Base-by-base conservation (phyloP, 768 basidiomycete species). In the Amanita inopinata region DNA sequence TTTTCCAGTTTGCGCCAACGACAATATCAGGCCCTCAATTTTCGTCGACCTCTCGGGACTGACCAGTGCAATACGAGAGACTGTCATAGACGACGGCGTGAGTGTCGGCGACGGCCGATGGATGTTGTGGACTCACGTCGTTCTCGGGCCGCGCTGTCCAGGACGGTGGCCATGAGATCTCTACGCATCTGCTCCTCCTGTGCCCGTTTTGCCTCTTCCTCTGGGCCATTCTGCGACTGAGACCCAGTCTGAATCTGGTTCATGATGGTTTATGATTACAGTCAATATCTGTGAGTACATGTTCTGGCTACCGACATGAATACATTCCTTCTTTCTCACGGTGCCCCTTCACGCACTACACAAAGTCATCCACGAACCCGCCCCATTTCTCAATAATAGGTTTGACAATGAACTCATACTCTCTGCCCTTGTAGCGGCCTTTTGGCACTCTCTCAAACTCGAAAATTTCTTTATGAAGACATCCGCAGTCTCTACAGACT, bases 1-100 rank as follows among this genome's bases (percentile, higher is more conserved):
- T 57, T 91, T 87, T 5, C 90, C 87, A 1, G 74, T 69, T 61
- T 89, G 86, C 5, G 80, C 87, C 84, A 91, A 89, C 30, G 85
- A 72, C 30, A 84, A 50, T 23, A 94, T 66, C 45, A 91, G 77
- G 2, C 63, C 65, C 61, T 92, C 86, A 51, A 94, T 85, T 57
- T 89, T 78, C 48, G 72, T 71, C 12, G 88, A 83, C 56, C 87
- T 69, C 30, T 85, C 78, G 0, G 87, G 81, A 50, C 85, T 84
- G 51, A 93, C 91, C 20, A 94, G 76, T 3, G 81, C 74, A 49
- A 94, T 93, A 37, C 92, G 79, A 7, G 86, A 80, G 43, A 93
- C 90, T 94, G 33, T 18, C 8, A 31, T 40, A 41, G 8, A 27
- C 38, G 33, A 17, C 7, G 43, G 11, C 23, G 6, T 17, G 14